A percentile compares a stretch with the other conserved stretches of the same genome.
Conservation (phyloP, 805 yeast genomes). For the Pichia phayaonensis region DNA sequence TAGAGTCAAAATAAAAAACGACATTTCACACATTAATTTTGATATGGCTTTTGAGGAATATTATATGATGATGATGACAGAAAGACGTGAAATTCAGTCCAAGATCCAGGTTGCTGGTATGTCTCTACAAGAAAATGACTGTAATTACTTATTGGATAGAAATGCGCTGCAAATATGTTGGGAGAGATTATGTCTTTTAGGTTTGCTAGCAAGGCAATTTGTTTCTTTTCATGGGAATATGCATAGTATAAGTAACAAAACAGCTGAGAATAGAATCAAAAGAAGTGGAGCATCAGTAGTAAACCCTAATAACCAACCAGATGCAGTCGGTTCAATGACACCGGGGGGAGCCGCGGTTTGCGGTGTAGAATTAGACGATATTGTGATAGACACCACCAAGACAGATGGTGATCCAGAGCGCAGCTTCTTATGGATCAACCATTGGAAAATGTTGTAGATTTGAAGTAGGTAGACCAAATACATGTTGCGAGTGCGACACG, state of each 20-base stretch:
- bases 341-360: conserved; percentile 6
- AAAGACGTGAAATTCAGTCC: conserved; percentile 30
- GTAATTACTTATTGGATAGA: conserved; percentile 3
- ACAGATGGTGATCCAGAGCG: neutral
- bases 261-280: neutral
- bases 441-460: neutral
- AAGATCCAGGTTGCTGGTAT: conserved; percentile 13
- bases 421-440: neutral
- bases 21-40: conserved; percentile 58
- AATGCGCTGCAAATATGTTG: conserved; percentile 13
- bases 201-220: conserved; percentile 3
- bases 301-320: neutral
- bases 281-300: neutral
- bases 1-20: conserved; percentile 54
- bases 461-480: neutral
- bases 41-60: conserved; percentile 76
- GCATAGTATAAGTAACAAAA: neutral
- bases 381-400: neutral
- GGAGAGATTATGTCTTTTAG: conserved; percentile 13
- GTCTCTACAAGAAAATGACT: conserved; percentile 3
- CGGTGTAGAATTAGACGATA: conserved; percentile 9
- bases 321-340: neutral
- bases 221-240: neutral
- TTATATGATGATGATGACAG: conserved; percentile 39
- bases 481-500: neutral